phyloP scores from a whole-genome alignment of 148 eudicot genomes.

The Rheum nobile region DNA sequence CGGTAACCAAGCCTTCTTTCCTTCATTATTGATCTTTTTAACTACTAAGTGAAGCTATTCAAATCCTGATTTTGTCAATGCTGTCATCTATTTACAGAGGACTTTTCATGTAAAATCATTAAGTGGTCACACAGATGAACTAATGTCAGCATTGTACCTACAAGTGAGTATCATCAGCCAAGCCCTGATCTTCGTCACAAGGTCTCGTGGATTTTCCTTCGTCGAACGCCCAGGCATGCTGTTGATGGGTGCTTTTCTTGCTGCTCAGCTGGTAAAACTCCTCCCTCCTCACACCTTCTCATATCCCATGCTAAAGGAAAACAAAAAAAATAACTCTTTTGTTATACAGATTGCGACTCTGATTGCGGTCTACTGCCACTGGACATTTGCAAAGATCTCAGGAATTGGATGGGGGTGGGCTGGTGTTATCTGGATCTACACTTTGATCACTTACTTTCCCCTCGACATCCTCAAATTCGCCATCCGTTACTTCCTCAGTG shows the following conservation, averaged over 20 bases:
- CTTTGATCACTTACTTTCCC: constrained; percentile 41
- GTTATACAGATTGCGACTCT: constrained; percentile 45
- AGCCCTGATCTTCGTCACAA: constrained; percentile 60
- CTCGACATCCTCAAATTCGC: constrained; percentile 50
- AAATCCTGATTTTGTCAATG: neutral
- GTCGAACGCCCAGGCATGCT: constrained; percentile 52
- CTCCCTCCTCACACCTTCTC: neutral
- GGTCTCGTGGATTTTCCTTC: constrained; percentile 61
- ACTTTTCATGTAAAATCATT: constrained; percentile 25
- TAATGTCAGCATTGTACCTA: constrained; percentile 53
- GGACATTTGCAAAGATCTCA: constrained; percentile 40
- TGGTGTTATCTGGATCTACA: constrained; percentile 53
- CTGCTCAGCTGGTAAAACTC: constrained; percentile 49
- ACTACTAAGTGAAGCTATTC: neutral
- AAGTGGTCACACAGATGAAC: constrained; percentile 15
- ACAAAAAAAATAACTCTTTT: neutral
- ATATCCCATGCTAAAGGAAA: neutral
- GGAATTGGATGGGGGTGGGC: constrained; percentile 80
- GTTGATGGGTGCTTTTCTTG: constrained; percentile 35
- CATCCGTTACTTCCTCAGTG: constrained; percentile 45
- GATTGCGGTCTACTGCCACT: constrained; percentile 47
- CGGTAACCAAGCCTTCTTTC: constrained; percentile 19
- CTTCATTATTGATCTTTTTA: neutral
- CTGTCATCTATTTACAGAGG: constrained; percentile 14
- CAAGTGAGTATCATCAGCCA: constrained; percentile 70